Percentiles rank a stretch among this genome's conserved stretches.
These are phyloP conservation scores for Chlorella variabilis DNA, from an alignment of 163 green algal genomes.

Conservation along the genomic window DNA sequence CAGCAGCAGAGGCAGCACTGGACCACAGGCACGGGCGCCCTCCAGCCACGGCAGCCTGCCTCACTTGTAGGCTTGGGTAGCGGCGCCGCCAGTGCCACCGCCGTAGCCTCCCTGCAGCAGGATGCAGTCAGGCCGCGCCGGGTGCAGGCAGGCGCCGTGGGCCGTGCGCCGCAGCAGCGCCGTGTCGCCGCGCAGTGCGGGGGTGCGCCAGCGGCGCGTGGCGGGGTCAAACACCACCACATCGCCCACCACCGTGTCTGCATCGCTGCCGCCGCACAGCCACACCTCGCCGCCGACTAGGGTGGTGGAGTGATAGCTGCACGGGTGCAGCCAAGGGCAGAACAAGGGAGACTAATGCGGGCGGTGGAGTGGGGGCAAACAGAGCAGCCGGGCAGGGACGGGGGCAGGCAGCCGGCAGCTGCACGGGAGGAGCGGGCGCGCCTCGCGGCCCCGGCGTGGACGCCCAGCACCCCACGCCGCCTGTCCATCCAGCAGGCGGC, in stretches of 20 bases:
- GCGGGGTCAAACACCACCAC: slow-evolving; percentile 21
- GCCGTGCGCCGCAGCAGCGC: slow-evolving; percentile 39
- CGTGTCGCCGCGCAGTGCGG: slow-evolving; percentile 16
- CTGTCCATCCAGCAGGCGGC: no score
- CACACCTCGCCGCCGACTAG: slow-evolving; percentile 35
- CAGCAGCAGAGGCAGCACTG: no score
- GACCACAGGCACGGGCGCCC: no score
- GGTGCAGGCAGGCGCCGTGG: slow-evolving; percentile 44
- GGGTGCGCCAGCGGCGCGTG: slow-evolving; percentile 3
- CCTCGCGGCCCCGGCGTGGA: not conserved
- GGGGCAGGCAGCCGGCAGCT: no score
- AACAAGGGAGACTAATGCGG: not conserved
- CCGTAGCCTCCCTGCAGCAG: slow-evolving; percentile 47
- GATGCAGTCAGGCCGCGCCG: slow-evolving; percentile 1
- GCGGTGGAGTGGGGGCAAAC: not conserved
- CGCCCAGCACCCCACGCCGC: no score
- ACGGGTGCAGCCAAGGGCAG: not conserved
- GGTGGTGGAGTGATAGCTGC: slow-evolving; percentile 45
- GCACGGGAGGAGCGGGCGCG: no score
- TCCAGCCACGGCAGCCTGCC: no score
- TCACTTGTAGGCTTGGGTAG: not conserved
- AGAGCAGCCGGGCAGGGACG: no score
- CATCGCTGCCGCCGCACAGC: slow-evolving; percentile 33
- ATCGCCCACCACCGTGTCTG: slow-evolving; percentile 1
- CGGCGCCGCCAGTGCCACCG: not conserved